Base-by-base conservation (phyloP, 1,139 yeast genomes). In the Yarrowia galli region DNA sequence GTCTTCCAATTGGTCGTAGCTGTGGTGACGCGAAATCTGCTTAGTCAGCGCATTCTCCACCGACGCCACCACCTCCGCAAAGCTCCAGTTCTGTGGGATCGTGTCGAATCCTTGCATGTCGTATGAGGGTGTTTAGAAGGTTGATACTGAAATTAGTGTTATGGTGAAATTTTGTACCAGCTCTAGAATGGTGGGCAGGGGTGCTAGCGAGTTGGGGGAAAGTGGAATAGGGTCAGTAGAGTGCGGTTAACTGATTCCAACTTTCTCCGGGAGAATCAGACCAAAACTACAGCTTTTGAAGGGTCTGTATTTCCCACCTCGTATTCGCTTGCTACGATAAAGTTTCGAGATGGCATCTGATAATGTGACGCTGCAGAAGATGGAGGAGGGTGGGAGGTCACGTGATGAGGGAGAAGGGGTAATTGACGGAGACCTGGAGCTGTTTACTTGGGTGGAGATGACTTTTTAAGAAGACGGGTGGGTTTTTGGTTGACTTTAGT, bases 241-340 rank as follows among this genome's bases (percentile, higher is more conserved):
- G 28, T 3, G 28, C 7, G 6, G 7, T 3, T 7, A 25, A 25
- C 28, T 8, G n/a, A 15, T 38, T 35, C 36, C 15, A 10, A 40
- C 20, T n/a, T 9, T 40, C 12, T 7, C 9, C 7, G 32, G 32
- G 10, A 1, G 32, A 28, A 28, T 3, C 6, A 1, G 4, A 28
- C 8, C 8, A 1, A 28, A 1, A 28, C 1, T 28, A 6, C 32
- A 5, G 6, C 32, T 3, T 28, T 28, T 10, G 9, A 28, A 28
- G 8, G 32, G 8, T 10, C 6, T 28, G 32, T 45, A 23, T 43
- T 20, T 6, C 20, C 48, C 16, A 2, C 13, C 49, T 22, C 32
- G 49, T 45, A 45, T n/a, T 45, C 51, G 51, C 22, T 46, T 46
- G 51, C 51, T 46, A 46, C 35, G 51, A 46, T 46, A 25, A 46